Base-by-base conservation (phyloP, 1,139 yeast species). In the Hansenula sp. region DNA sequence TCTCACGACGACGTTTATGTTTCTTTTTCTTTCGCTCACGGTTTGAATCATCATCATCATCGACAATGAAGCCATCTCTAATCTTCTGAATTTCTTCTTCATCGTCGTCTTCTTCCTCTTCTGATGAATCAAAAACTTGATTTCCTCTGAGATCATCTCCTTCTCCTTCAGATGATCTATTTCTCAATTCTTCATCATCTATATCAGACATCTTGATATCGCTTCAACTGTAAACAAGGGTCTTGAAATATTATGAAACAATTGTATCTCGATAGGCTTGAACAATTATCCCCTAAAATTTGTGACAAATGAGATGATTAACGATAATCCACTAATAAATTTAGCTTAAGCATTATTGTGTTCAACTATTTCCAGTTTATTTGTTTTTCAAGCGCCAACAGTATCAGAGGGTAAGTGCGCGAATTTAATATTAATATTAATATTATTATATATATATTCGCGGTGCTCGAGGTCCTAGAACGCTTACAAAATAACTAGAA, bases 21-120 rank as follows among this genome's bases (percentile, higher is more conserved):
- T 69, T 70, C 66, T 65, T 63, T 67, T 70, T 68, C 69, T 74
- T 65, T 63, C 60, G 71, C 57, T 54, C 68, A 49, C 53, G 62
- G 46, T 44, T 60, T 34, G 40, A 58, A 53, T 78, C 88, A 27
- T 82, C 94, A 43, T 85, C 96, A 55, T 89, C 96, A 57, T 89
- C 97, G 12, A 90, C 97, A 59, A 91, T 91, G 65, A 91, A 90
- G 0, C 97, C 98, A 53, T 89, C 96, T 45, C 93, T 81, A 35
- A 91, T 84, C 63, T 81, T 76, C 52, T 79, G 70, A 39, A 81
- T 78, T 52, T 84, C 93, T 50, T 84, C 93, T 59, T 82, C 91
- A 55, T 83, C 88, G 15, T 84, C 91, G 33, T 84, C 90, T 18
- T 81, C 89, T 46, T 84, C 91, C 47, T 82, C 89, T 32, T 83